Evolutionary conservation across 2,329 filamentous ascomycete genomes (phyloP).

Genomic region (Stemphylium vesicarium): DNA sequence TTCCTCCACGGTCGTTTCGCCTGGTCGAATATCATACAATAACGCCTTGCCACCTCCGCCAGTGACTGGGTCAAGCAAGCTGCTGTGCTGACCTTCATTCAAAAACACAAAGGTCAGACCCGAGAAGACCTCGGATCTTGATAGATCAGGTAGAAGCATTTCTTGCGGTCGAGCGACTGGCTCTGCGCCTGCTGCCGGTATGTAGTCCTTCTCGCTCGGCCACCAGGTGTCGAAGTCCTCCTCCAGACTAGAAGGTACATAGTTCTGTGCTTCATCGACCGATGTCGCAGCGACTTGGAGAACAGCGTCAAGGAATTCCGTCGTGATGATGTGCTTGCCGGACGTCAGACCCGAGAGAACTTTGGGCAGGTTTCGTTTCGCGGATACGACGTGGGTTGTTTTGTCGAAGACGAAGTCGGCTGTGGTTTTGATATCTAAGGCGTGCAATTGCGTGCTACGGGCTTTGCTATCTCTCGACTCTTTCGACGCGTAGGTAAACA

Average conservation of each 20-base stretch:
- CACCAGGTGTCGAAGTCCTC: constrained; percentile 78
- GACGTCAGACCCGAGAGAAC: constrained; percentile 86
- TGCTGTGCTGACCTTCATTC: constrained; percentile 75
- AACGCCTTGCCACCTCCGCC: constrained; percentile 84
- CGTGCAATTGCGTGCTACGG: constrained; percentile 71
- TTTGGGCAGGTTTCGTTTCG: constrained; percentile 87
- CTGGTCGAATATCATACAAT: constrained; percentile 65
- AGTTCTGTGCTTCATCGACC: constrained; percentile 50
- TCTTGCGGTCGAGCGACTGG: constrained; percentile 70
- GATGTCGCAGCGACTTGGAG: constrained; percentile 62
- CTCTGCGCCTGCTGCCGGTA: constrained; percentile 79
- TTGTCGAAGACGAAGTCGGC: constrained; percentile 71
- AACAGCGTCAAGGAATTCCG: constrained; percentile 75
- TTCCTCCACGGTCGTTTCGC: constrained; percentile 73
- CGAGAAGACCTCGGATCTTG: constrained; percentile 75
- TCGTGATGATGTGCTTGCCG: constrained; percentile 76
- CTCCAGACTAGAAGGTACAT: constrained; percentile 69
- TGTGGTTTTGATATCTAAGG: constrained; percentile 86
- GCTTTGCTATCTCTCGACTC: constrained; percentile 60
- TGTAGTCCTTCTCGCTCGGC: constrained; percentile 74
- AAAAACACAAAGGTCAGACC: constrained; percentile 91
- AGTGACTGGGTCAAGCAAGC: constrained; percentile 74
- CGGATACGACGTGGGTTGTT: constrained; percentile 88
- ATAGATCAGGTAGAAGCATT: constrained; percentile 73
- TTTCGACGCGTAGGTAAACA: constrained; percentile 81